Evolutionary conservation across 805 yeast genomes (phyloP).

Genomic region (Ogataea trehalophila): DNA sequence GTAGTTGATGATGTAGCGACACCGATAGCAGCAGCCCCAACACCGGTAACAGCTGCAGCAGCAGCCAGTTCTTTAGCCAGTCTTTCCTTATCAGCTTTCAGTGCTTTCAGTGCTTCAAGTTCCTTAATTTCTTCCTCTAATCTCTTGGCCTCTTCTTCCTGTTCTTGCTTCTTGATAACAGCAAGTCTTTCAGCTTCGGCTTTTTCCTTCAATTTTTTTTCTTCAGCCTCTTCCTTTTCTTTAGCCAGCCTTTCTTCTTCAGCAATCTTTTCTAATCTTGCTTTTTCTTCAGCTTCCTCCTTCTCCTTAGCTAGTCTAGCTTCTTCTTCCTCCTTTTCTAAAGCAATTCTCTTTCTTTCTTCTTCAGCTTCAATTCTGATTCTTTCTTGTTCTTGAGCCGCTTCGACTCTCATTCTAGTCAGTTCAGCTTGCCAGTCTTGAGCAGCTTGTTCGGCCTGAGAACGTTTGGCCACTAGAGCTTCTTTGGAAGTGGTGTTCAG

Average conservation of each 20-base stretch:
- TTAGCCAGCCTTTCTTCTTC: constrained; percentile 18
- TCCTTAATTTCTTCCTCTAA: constrained; percentile 37
- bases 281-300: constrained; percentile 29
- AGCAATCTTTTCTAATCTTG: constrained; percentile 24
- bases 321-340: constrained; percentile 24
- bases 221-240: constrained; percentile 22
- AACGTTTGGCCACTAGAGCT: constrained; percentile 32
- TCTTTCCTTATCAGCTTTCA: constrained; percentile 38
- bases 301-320: constrained; percentile 22
- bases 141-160: constrained; percentile 35
- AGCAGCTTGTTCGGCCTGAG: constrained; percentile 37
- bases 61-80: constrained; percentile 27
- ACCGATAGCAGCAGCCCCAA: constrained; percentile 20
- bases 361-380: constrained; percentile 35
- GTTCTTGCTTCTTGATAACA: constrained; percentile 23
- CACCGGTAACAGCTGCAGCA: constrained; percentile 13
- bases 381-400: constrained; percentile 30
- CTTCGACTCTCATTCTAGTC: constrained; percentile 35
- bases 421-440: constrained; percentile 42
- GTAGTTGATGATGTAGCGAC: constrained; percentile 20
- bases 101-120: constrained; percentile 35
- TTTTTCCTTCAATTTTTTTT: constrained; percentile 32
- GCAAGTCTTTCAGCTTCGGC: constrained; percentile 23
- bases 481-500: constrained; percentile 36
- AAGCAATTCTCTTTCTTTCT: constrained; percentile 27